These are phyloP conservation scores for Xylaria multiplex DNA, from an alignment of 2,329 filamentous ascomycete genomes.

Conservation along the genomic window DNA sequence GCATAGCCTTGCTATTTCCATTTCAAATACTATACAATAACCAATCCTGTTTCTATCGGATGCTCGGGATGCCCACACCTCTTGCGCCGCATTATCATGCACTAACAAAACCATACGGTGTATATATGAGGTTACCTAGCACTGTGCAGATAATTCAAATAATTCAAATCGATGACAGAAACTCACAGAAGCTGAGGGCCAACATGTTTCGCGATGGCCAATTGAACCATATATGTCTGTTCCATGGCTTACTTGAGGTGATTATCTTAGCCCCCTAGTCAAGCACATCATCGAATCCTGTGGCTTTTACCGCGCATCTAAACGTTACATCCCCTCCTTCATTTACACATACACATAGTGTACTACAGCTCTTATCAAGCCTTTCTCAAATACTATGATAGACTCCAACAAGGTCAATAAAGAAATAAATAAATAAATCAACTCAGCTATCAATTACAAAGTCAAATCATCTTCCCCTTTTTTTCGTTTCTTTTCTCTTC, in stretches of 20 bases:
- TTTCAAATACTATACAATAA: background rate
- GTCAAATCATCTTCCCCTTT: too few relatives aligned
- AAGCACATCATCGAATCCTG: slow-evolving; percentile 3
- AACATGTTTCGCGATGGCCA: background rate
- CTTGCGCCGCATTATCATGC: background rate
- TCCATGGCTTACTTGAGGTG: background rate
- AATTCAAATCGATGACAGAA: slow-evolving; percentile 12
- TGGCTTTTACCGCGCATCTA: background rate
- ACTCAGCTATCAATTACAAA: background rate
- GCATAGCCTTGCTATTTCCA: background rate
- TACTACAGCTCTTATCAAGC: background rate
- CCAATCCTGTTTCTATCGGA: background rate
- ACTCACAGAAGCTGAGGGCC: background rate
- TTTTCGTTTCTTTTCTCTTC: too few relatives aligned
- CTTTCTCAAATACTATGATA: slow-evolving; percentile 7
- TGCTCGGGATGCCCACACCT: background rate
- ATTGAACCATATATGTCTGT: slow-evolving; percentile 5
- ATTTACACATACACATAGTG: background rate
- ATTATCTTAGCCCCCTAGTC: background rate
- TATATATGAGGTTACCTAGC: background rate
- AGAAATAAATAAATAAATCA: too few relatives aligned
- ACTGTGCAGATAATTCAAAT: slow-evolving; percentile 2
- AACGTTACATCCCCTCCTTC: background rate
- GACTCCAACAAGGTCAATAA: background rate
- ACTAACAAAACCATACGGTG: slow-evolving; percentile 3